phyloP scores from a whole-genome alignment of 306 rosid species.

The Corylus heterophylla region DNA sequence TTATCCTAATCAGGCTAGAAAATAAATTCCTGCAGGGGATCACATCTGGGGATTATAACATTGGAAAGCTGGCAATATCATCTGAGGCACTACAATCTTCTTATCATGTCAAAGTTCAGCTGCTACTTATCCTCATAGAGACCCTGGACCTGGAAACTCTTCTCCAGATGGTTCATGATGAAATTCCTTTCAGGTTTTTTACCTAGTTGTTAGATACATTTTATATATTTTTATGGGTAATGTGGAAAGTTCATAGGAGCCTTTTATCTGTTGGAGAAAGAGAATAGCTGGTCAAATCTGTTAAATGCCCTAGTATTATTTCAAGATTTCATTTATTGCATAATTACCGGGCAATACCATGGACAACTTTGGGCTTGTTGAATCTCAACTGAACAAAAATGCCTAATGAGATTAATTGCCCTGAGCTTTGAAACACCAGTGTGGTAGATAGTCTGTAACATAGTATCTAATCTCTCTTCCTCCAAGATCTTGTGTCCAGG shows the following conservation, averaged over 20 bases:
- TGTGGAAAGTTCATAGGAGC: slow-evolving; percentile 3
- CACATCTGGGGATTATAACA: slow-evolving; percentile 71
- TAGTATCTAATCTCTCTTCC: slow-evolving; percentile 4
- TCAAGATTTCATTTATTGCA: slow-evolving; percentile 18
- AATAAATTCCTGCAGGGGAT: slow-evolving; percentile 58
- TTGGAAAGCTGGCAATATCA: slow-evolving; percentile 70
- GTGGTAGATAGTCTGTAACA: slow-evolving; percentile 5
- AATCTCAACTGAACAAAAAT: slow-evolving; percentile 7
- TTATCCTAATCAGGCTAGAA: slow-evolving; percentile 28
- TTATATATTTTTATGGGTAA: slow-evolving; percentile 9
- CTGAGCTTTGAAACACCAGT: slow-evolving; percentile 17
- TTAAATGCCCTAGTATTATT: slow-evolving; percentile 12
- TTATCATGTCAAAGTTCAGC: slow-evolving; percentile 70
- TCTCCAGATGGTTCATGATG: slow-evolving; percentile 96
- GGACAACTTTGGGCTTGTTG: slow-evolving; percentile 19
- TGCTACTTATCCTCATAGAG: slow-evolving; percentile 80
- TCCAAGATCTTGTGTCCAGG: slow-evolving; percentile 7
- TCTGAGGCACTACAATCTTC: slow-evolving; percentile 60
- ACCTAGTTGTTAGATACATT: slow-evolving; percentile 29
- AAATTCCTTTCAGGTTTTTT: slow-evolving; percentile 73
- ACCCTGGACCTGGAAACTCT: slow-evolving; percentile 81
- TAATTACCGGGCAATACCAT: slow-evolving; percentile 9
- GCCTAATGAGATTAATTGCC: slow-evolving; percentile 2
- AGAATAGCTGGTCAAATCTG: slow-evolving; percentile 17
- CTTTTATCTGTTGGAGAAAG: background rate